A percentile compares a stretch with the other conserved stretches of the same genome.
These are phyloP conservation scores for Hyphopichia pseudoburtonii DNA, from an alignment of 1,139 yeast species.

Conservation along the genomic window DNA sequence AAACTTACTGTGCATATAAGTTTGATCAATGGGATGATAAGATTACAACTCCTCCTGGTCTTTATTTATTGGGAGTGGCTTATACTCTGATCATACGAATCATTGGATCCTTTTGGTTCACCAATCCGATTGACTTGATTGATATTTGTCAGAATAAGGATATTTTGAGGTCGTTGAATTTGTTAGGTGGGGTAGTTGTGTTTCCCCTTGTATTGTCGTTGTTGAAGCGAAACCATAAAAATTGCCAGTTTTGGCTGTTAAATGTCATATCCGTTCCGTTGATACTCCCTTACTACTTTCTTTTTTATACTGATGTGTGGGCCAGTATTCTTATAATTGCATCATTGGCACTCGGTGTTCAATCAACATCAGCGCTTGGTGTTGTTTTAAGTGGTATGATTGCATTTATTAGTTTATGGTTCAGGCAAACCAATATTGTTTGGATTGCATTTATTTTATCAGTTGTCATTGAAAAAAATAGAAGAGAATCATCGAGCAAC, in stretches of 20 bases:
- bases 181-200: conserved; percentile 59
- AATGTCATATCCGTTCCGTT: conserved; percentile 66
- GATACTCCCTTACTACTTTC: conserved; percentile 65
- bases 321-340: conserved; percentile 65
- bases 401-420: conserved; percentile 61
- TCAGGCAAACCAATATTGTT: conserved; percentile 87
- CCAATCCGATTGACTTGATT: neutral
- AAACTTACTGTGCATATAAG: conserved; percentile 59
- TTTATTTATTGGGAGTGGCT: conserved; percentile 63
- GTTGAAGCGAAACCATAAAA: conserved; percentile 23
- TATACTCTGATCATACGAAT: conserved; percentile 23
- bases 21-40: conserved; percentile 60
- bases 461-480: conserved; percentile 47
- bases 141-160: conserved; percentile 36
- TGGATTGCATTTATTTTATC: conserved; percentile 75
- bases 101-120: neutral
- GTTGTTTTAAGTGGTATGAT: conserved; percentile 38
- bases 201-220: conserved; percentile 42
- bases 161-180: conserved; percentile 57
- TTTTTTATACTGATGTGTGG: conserved; percentile 95
- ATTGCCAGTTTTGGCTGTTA: conserved; percentile 45
- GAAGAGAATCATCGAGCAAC: no score
- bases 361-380: conserved; percentile 4
- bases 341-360: conserved; percentile 38
- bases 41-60: conserved; percentile 96